These are phyloP conservation scores for Phytophthora sp. DNA, from an alignment of 352 stramenopile species.

Conservation along the genomic window DNA sequence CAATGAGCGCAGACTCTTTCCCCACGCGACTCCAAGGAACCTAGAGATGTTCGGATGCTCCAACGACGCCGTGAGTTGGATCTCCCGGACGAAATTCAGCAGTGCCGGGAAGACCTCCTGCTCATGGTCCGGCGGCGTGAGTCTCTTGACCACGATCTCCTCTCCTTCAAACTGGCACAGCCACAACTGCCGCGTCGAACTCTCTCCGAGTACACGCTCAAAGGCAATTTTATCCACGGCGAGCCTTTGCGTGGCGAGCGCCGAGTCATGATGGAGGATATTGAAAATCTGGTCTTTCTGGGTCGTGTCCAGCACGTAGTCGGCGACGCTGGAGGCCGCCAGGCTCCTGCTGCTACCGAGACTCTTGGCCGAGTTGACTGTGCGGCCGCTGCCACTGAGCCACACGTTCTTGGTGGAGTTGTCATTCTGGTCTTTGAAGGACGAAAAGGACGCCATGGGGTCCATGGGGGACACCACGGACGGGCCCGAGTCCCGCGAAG, in stretches of 20 bases:
- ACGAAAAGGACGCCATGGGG: slow-evolving; percentile 26
- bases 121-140: slow-evolving; percentile 12
- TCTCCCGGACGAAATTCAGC: slow-evolving; percentile 62
- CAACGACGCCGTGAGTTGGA: slow-evolving; percentile 61
- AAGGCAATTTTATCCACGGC: slow-evolving; percentile 52
- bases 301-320: slow-evolving; percentile 24
- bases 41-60: slow-evolving; percentile 64
- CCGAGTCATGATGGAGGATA: slow-evolving; percentile 30
- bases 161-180: slow-evolving; percentile 49
- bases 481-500: background rate
- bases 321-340: slow-evolving; percentile 2
- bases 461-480: slow-evolving; percentile 28
- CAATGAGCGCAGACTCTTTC: slow-evolving; percentile 17
- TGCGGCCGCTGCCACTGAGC: slow-evolving; percentile 33
- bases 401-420: slow-evolving; percentile 24
- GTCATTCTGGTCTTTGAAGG: slow-evolving; percentile 19
- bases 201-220: slow-evolving; percentile 25
- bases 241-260: slow-evolving; percentile 32
- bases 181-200: slow-evolving; percentile 23
- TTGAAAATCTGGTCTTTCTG: slow-evolving; percentile 35
- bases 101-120: slow-evolving; percentile 20
- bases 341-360: slow-evolving; percentile 11
- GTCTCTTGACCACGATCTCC: slow-evolving; percentile 44
- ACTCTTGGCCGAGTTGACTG: slow-evolving; percentile 21
- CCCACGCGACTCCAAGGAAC: slow-evolving; percentile 71